Evolutionary conservation across 805 yeast species (phyloP), one percentile per base, ranked within the genome.

Genomic region (Candida loeiensis): DNA sequence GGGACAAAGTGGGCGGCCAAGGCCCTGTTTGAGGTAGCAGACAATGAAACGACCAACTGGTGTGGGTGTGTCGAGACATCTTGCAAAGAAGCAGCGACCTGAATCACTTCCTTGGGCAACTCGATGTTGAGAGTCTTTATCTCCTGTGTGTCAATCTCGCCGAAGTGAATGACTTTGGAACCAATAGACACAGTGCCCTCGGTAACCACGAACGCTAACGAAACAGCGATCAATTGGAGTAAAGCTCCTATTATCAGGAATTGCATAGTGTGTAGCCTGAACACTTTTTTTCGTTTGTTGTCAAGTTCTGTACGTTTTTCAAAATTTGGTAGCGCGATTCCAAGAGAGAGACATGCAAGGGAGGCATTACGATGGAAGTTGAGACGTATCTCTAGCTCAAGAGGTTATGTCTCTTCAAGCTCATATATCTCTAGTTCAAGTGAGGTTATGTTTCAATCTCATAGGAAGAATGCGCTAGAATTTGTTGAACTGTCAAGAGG

Each of bases 1-100:
- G 73, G 71, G 29, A 60, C 60, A 29, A 51, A 53, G 32, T 67
- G 54, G 14, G 53, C 45, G 28, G 59, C 68, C 43, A 69, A 55
- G 7, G 66, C 63, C 14, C 54, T 36, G 18, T 57, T 53, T 19
- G 55, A 39, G 18, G 45, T 46, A 34, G 54, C 51, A 4, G 64
- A 58, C 19, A 69, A 47, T 6, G 61, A 46, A 17, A 65, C 40
- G 24, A 65, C 49, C 21, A 61, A 39, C 43, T 69, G 73, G 38
- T 63, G 67, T 2, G 74, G 73, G 33, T 48, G 55, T 13, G 28
- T 41, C 4, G 37, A 37, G 2, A 45, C 29, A 8, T 49, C 44
- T 6, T 47, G 46, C 29, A 65, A 43, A 14, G 49, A 45, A 34
- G 67, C 51, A 27, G 49, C 47, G 29, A 69, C 37, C 12, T 58